Base-by-base conservation (phyloP, 441 rosid species). In the Pelargonium australe region DNA sequence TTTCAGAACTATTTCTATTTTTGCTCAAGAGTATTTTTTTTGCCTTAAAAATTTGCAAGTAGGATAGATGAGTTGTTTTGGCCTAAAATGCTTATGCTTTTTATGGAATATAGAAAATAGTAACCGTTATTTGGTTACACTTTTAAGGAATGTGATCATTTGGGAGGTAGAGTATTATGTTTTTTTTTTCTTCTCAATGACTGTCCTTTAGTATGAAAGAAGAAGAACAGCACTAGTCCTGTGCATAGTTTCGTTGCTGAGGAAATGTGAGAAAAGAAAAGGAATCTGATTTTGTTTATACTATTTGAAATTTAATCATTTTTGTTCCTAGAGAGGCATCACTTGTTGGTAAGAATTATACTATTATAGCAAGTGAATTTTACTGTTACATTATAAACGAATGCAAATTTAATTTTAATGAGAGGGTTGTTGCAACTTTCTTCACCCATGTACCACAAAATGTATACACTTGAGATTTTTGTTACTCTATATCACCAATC, bases 131-230 rank as follows among this genome's bases (percentile, higher is more conserved):
- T 44, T 47, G 55, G n/a, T 23, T 60, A 10, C 64, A 10, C 37
- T 60, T 60, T 60, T 10, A 60, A 25, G 37, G 64, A 60, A 10
- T 60, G 37, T 60, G 64, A 3, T 60, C n/a, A 60, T 11, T 23
- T 60, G n/a, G 64, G 64, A 60, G 37, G 37, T n/a, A 10, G 64
- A 60, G 63, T 60, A 60, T 60, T 6, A 23, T 60, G 3, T 10
- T 9, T 44, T 44, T 7, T 7, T 44, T 44, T 44, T 11, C 23
- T 34, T 34, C 40, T 34, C 40, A 34, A 34, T 34, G 40, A 34
- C 40, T 34, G 40, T 34, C 40, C 40, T 34, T 34, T 34, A 5
- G 7, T 34, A 34, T 34, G 40, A 6, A 34, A 34, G 40, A 34
- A 34, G 1, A 34, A 34, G 5, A 31, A 31, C 40, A 34, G 5